Base-by-base conservation (phyloP, 2,329 filamentous ascomycete species). In the Raffaelea ambrosiae region DNA sequence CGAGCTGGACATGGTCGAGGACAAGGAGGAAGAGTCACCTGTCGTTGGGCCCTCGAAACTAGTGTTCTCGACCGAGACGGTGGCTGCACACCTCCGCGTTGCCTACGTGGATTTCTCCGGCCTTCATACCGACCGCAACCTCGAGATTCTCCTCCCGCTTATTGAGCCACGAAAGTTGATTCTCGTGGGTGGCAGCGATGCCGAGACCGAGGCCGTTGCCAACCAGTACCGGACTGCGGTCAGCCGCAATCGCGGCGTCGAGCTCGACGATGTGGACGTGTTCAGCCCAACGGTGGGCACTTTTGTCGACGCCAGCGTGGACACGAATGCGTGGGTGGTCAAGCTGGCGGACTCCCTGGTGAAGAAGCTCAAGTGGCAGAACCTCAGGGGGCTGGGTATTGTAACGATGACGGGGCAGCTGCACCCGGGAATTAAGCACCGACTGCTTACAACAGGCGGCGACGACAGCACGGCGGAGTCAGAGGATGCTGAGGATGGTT, bases 281-380 rank as follows among this genome's bases (percentile, higher is more conserved):
- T 91, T 91, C 61, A 89, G 88, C 0, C 93, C 93, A 1, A 65
- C 70, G 10, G 71, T 87, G n/a, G 89, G 89, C 21, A 71, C 76
- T 31, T 71, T 74, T 14, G 76, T 98, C 39, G 84, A 98, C 63
- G 93, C 91, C 13, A 96, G 90, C 59, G 91, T 97, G 39, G 93
- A 98, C 62, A 97, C 91, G 5, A 96, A 97, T 62, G 90, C 93
- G 4, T 98, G 94, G 93, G 84, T 87, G 21, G 86, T 98, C 51
- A 95, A 90, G 65, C 76, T 98, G 18, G 89, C 88, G 43, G 87
- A 91, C 56, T 72, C 79, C 40, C 79, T 98, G 19, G 86, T 95
- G 50, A 88, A 88, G 65, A 85, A 85, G 56, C 74, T 98, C 51
- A 88, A 87, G 60, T 97, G 93, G 93, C 93, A 97, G 68, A 90